Evolutionary conservation across 176 grass and related monocot genomes (phyloP), one percentile per base, ranked within the genome.

Genomic region (Aegilops sharonensis): DNA sequence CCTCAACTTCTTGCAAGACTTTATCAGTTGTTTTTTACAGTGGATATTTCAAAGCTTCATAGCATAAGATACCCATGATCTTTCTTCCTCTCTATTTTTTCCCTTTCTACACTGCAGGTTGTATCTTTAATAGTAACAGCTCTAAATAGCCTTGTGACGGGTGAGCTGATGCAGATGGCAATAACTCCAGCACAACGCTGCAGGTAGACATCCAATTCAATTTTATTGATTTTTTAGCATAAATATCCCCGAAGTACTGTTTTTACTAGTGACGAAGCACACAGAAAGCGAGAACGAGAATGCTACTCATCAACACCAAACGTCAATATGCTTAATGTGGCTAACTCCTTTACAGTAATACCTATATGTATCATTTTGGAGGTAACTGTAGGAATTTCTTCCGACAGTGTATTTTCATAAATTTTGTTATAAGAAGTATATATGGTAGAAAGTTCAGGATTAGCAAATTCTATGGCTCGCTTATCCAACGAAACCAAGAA

Each of bases 151-250:
- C 85, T 97, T 80, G 95, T 93, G 9, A 97, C 87, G 35, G 92
- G 95, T n/a, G 95, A 95, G 85, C 90, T 86, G 39, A 97, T 97
- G 95, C 95, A 97, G 81, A 91, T 93, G 81, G 56, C 64, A 81
- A 81, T 84, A 72, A 94, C 87, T 79, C 81, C 89, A 76, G 85
- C 87, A 37, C 85, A 97, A 70, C 87, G 92, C 50, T 82, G 83
- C 63, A 97, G 95, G 95, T 97, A 91, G 24, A 78, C 60, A 47
- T 27, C 32, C 24, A 31, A 25, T 75, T 60, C 32, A 67, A 43
- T 81, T 14, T 43, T 81, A 5, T 45, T n/a, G 8, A 43, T 29
- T 83, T 54, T 36, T 31, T 84, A 50, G 21, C 42, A 64, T 57
- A 57, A 8, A 18, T 74, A 89, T 80, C 17, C n/a, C 2, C 2